Evolutionary conservation across 768 basidiomycete genomes (phyloP).

Genomic region (Lentinula guzmanii): DNA sequence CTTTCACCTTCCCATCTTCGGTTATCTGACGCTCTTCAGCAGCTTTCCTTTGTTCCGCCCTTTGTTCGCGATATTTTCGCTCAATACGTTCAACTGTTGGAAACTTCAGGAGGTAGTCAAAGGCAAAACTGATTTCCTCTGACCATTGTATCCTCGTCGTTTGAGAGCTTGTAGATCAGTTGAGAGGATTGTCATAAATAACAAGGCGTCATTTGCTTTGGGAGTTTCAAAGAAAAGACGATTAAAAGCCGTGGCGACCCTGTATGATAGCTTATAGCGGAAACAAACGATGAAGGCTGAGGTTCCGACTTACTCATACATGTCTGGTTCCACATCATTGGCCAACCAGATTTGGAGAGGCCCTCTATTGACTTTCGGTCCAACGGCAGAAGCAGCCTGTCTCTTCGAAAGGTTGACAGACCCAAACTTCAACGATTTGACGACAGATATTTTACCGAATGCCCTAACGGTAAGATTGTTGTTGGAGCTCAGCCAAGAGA

Average conservation of each 20-base stretch:
- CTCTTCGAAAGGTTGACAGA: constrained; percentile 40
- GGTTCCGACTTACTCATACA: constrained; percentile 77
- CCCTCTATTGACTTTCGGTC: constrained; percentile 41
- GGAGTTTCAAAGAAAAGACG: constrained; percentile 71
- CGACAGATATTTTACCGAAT: constrained; percentile 58
- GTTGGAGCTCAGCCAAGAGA: constrained; percentile 57
- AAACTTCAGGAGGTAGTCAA: constrained; percentile 3
- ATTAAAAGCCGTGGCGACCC: constrained; percentile 82
- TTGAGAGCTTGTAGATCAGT: constrained; percentile 81
- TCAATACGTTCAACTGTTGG: constrained; percentile 81
- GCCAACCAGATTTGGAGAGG: constrained; percentile 79
- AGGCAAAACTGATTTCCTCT: constrained; percentile 1
- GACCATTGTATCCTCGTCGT: constrained; percentile 82
- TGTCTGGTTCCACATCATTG: constrained; percentile 69
- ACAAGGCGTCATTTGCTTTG: constrained; percentile 79
- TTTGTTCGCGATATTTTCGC: constrained; percentile 70
- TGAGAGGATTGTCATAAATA: constrained; percentile 92
- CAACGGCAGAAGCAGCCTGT: constrained; percentile 72
- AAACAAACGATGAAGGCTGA: background rate
- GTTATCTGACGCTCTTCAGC: constrained; percentile 26
- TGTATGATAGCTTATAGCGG: constrained; percentile 21
- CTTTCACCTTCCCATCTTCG: constrained; percentile 29
- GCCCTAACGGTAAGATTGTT: constrained; percentile 67
- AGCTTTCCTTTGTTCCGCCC: constrained; percentile 28
- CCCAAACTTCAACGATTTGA: constrained; percentile 54